These are phyloP conservation scores for Trichoderma gracile DNA, from an alignment of 2,329 filamentous ascomycete species.

Conservation along the genomic window DNA sequence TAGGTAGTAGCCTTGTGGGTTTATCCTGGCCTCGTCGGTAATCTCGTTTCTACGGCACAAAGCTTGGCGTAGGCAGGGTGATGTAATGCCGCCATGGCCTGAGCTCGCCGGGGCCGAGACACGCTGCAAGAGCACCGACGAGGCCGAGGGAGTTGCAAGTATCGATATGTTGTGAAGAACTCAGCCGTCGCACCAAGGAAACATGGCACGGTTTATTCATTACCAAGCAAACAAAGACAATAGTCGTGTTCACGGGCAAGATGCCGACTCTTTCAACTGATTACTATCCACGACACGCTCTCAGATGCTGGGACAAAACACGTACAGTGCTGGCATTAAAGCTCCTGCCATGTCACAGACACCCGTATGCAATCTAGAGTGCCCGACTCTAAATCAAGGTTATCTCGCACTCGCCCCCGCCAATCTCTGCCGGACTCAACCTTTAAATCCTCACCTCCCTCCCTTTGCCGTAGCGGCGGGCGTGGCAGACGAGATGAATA, in stretches of 20 bases:
- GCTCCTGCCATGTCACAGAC: not conserved
- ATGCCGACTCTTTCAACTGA: no score
- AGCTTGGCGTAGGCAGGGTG: conserved; percentile 25
- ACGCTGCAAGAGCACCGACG: not conserved
- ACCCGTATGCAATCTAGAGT: not conserved
- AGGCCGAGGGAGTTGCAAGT: not conserved
- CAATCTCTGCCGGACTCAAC: conserved; percentile 5
- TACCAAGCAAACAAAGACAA: no score
- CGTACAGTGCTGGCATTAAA: not conserved
- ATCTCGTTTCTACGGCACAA: conserved; percentile 11
- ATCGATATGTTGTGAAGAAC: no score
- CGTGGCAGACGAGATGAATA: not conserved
- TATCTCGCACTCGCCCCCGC: conserved; percentile 9
- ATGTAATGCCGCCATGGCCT: conserved; percentile 24
- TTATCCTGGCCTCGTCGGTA: conserved; percentile 21
- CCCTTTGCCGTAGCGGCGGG: not conserved
- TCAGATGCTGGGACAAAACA: no score
- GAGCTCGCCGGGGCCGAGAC: not conserved
- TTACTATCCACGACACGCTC: no score
- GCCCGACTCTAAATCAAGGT: conserved; percentile 20
- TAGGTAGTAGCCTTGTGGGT: conserved; percentile 13
- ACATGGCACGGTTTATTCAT: not conserved
- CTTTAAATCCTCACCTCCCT: not conserved
- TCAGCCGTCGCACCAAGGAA: not conserved
- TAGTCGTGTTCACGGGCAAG: no score